phyloP scores from a whole-genome alignment of 225 moss, liverwort and hornwort species.

The Rhytidiadelphus loreus region DNA sequence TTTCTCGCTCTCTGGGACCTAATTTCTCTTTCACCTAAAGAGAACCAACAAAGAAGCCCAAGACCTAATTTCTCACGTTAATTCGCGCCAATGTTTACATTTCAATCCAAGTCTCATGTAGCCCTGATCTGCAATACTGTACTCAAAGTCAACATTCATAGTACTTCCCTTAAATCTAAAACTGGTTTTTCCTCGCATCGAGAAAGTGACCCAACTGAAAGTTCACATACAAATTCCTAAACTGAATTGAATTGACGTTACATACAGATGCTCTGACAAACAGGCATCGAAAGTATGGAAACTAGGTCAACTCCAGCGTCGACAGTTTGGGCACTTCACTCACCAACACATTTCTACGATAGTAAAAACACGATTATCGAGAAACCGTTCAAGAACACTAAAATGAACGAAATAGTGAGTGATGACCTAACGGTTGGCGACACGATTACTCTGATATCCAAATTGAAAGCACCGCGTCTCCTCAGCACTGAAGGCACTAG shows the following conservation, averaged over 20 bases:
- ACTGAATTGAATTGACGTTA: not conserved
- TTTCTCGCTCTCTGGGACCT: not conserved
- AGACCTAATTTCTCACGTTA: not conserved
- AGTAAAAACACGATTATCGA: not conserved
- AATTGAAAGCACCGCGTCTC: not conserved
- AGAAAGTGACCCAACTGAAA: not conserved
- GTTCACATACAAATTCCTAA: not conserved
- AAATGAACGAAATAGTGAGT: not conserved
- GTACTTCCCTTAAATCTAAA: not conserved
- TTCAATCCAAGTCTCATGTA: not conserved
- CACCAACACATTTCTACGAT: not conserved
- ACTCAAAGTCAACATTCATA: not conserved
- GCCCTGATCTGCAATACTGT: not conserved
- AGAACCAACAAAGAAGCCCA: not conserved
- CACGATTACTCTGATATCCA: not conserved
- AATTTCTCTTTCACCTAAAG: not conserved
- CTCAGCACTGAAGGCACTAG: not conserved
- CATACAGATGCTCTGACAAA: not conserved
- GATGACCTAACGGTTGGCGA: not conserved
- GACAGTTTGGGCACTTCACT: not conserved
- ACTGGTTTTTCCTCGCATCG: not conserved
- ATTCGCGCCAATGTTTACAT: not conserved
- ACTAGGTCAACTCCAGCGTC: not conserved
- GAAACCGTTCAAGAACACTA: not conserved
- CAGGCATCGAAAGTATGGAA: not conserved